Evolutionary conservation across 2,329 filamentous ascomycete species (phyloP).

Genomic region (Monosporascus sp.): DNA sequence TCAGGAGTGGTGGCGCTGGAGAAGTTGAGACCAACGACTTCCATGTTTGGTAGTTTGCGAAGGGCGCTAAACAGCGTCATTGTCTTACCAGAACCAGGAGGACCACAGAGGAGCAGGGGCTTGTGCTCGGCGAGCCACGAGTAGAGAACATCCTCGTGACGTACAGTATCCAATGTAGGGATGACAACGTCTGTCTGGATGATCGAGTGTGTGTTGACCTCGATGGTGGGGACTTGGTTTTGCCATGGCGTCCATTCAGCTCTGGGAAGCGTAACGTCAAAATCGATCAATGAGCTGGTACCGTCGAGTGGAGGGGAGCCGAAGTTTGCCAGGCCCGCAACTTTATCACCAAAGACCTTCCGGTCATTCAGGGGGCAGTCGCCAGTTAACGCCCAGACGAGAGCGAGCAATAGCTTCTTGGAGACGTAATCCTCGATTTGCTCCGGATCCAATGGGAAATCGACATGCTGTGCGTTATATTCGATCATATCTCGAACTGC

Average conservation of each 20-base stretch:
- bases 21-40: constrained; percentile 98
- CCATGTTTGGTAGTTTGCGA: constrained; percentile 96
- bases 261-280: constrained; percentile 80
- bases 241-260: constrained; percentile 93
- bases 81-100: constrained; percentile 97
- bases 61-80: constrained; percentile 99
- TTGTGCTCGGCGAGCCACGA: constrained; percentile 99
- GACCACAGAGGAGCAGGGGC: constrained; percentile 90
- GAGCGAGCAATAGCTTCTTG: constrained; percentile 87
- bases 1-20: constrained; percentile 98
- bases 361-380: constrained; percentile 87
- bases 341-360: constrained; percentile 81
- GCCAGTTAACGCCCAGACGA: constrained; percentile 94
- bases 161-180: constrained; percentile 92
- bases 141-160: constrained; percentile 98
- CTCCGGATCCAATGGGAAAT: constrained; percentile 87
- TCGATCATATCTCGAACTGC: constrained; percentile 87
- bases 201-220: constrained; percentile 97
- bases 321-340: constrained; percentile 78
- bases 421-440: constrained; percentile 85
- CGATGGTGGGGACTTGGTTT: constrained; percentile 85
- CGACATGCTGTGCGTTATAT: constrained; percentile 90
- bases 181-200: constrained; percentile 98
- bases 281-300: constrained; percentile 86
- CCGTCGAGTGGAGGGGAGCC: constrained; percentile 78